Conservation (phyloP, 306 rosid genomes). For the Purshia tridentata region DNA sequence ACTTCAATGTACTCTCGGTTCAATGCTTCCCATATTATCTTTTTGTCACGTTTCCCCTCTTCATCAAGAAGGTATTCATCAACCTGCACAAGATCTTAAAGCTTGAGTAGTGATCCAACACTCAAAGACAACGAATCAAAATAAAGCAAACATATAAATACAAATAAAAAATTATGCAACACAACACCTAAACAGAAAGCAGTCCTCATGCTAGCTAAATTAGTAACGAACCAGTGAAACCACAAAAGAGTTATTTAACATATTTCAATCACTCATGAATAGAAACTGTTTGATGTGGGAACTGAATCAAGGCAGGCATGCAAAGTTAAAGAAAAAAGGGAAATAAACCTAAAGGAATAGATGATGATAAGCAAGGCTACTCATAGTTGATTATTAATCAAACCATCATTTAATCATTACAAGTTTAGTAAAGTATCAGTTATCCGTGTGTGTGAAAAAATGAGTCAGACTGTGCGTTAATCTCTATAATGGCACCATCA, state of each 20-base stretch:
- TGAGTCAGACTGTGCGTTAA: too few species aligned
- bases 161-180: neutral
- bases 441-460: too few species aligned
- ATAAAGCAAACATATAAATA: neutral
- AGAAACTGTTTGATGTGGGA: neutral
- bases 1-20: constrained; percentile 24
- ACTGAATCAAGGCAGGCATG: neutral
- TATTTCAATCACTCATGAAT: neutral
- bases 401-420: neutral
- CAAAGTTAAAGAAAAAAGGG: neutral
- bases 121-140: neutral
- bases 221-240: neutral
- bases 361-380: neutral
- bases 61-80: constrained; percentile 21
- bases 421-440: too few species aligned
- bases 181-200: neutral
- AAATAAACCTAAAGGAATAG: neutral
- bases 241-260: neutral
- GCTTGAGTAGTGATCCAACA: neutral
- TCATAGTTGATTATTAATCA: neutral
- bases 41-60: constrained; percentile 18
- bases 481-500: neutral
- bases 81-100: constrained; percentile 15
- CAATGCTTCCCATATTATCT: constrained; percentile 16
- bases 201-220: neutral